A percentile compares a stretch with the other conserved stretches of the same genome.
Evolutionary conservation across 129 eudicot species (phyloP).

Genomic region (Pulicaria dysenterica): DNA sequence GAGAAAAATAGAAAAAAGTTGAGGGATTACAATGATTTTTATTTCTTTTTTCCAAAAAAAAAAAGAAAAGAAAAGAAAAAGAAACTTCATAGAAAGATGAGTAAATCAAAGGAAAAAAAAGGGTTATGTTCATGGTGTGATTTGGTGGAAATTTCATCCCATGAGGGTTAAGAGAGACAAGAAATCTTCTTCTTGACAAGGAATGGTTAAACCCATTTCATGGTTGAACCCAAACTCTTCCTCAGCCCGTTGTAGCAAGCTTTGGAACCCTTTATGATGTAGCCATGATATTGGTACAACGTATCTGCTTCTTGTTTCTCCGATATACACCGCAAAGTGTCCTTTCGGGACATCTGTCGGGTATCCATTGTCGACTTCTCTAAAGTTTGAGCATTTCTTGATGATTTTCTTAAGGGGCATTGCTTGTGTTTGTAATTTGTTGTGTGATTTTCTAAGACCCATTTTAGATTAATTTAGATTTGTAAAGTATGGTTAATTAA

Average conservation of each 20-base stretch:
- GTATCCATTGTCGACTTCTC: slow-evolving; percentile 23
- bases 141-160: slow-evolving; percentile 21
- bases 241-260: slow-evolving; percentile 49
- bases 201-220: slow-evolving; percentile 67
- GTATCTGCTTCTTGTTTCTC: slow-evolving; percentile 56
- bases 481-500: background rate
- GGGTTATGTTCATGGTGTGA: background rate
- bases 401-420: slow-evolving; percentile 42
- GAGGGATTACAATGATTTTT: background rate
- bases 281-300: slow-evolving; percentile 57
- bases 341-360: slow-evolving; percentile 66
- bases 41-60: background rate
- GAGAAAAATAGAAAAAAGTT: slow-evolving; percentile 30
- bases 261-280: slow-evolving; percentile 46
- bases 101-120: slow-evolving; percentile 1
- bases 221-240: slow-evolving; percentile 70
- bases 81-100: background rate
- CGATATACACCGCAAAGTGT: slow-evolving; percentile 69
- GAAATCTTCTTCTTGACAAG: slow-evolving; percentile 63
- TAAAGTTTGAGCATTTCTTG: slow-evolving; percentile 51
- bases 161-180: slow-evolving; percentile 44
- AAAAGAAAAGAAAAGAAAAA: background rate
- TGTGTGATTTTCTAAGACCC: slow-evolving; percentile 49
- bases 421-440: slow-evolving; percentile 40
- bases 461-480: slow-evolving; percentile 12